Percentiles rank a stretch among this genome's conserved stretches.
phyloP scores from a whole-genome alignment of 73 alveolate genomes.

The Stentor roeselii region DNA sequence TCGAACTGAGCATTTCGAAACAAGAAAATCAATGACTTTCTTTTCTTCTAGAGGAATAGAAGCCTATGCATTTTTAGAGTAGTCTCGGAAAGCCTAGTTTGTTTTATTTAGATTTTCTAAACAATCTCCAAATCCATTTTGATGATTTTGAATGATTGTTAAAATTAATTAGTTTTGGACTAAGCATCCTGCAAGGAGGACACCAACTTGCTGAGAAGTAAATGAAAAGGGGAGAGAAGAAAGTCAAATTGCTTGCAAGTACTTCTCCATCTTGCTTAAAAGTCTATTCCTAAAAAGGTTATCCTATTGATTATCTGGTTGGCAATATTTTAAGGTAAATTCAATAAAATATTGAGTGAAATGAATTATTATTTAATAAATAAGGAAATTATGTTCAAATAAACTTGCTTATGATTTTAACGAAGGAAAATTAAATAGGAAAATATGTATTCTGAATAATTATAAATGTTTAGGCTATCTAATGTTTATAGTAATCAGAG shows the following conservation, averaged over 20 bases:
- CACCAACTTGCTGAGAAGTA: conserved; percentile 95
- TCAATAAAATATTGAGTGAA: too few species aligned
- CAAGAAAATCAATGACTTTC: too few species aligned
- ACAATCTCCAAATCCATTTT: conserved; percentile 39
- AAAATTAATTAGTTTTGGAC: conserved; percentile 65
- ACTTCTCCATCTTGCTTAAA: not conserved
- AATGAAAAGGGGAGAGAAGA: conserved; percentile 26
- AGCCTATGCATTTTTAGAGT: not conserved
- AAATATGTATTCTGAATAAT: too few species aligned
- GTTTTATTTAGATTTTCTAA: conserved; percentile 32
- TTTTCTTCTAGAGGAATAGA: not conserved
- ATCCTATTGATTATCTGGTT: too few species aligned
- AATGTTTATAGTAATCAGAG: too few species aligned
- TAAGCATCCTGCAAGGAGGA: conserved; percentile 94
- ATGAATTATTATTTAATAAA: too few species aligned
- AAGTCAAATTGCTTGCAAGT: not conserved
- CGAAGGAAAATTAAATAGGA: too few species aligned
- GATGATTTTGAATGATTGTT: conserved; percentile 56
- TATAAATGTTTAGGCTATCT: too few species aligned
- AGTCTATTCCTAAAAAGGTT: not conserved
- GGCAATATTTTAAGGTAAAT: too few species aligned
- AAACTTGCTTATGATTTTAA: too few species aligned
- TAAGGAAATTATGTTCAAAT: too few species aligned
- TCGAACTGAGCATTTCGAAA: too few species aligned
- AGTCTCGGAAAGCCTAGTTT: not conserved